Percentiles rank a stretch among this genome's conserved stretches.
phyloP scores from a whole-genome alignment of 495 filamentous ascomycete genomes.

The Evansstolkia leycettana region DNA sequence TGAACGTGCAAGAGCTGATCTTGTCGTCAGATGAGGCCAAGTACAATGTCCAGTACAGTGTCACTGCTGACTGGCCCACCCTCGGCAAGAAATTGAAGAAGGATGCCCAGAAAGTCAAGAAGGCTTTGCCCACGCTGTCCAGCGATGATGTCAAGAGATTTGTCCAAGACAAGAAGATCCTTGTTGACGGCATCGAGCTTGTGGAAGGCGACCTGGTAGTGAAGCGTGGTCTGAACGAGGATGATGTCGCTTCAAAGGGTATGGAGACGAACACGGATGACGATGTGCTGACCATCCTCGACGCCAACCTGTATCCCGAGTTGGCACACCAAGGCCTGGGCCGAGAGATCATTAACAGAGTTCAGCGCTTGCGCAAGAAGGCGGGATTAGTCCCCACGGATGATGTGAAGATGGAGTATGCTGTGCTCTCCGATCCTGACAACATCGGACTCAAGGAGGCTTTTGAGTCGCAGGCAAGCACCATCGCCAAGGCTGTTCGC shows the following conservation, averaged over 20 bases:
- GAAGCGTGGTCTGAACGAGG: constrained; percentile 62
- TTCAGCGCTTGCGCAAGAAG: constrained; percentile 72
- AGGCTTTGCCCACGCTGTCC: constrained; percentile 68
- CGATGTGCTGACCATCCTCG: constrained; percentile 74
- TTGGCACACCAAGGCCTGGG: constrained; percentile 65
- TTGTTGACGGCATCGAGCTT: constrained; percentile 74
- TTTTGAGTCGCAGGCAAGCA: constrained; percentile 53
- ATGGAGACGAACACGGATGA: constrained; percentile 78
- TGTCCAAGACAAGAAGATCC: constrained; percentile 53
- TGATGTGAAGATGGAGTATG: constrained; percentile 78
- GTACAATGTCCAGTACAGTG: constrained; percentile 85
- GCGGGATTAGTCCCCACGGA: constrained; percentile 70
- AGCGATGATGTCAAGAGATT: constrained; percentile 70
- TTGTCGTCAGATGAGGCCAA: constrained; percentile 77
- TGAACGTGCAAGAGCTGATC: constrained; percentile 80
- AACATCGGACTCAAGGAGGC: constrained; percentile 58
- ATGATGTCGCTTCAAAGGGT: constrained; percentile 45
- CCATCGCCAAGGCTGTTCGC: constrained; percentile 69
- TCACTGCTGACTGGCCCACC: constrained; percentile 81
- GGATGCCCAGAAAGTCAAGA: constrained; percentile 80
- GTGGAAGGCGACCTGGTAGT: constrained; percentile 74
- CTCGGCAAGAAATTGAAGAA: constrained; percentile 96
- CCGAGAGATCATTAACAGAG: constrained; percentile 71
- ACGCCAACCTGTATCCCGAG: constrained; percentile 59
- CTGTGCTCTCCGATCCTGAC: constrained; percentile 64